Evolutionary conservation across 2,329 filamentous ascomycete species (phyloP), one percentile per base, ranked within the genome.

Genomic region (Immersiporthe knoxdaviesiana): DNA sequence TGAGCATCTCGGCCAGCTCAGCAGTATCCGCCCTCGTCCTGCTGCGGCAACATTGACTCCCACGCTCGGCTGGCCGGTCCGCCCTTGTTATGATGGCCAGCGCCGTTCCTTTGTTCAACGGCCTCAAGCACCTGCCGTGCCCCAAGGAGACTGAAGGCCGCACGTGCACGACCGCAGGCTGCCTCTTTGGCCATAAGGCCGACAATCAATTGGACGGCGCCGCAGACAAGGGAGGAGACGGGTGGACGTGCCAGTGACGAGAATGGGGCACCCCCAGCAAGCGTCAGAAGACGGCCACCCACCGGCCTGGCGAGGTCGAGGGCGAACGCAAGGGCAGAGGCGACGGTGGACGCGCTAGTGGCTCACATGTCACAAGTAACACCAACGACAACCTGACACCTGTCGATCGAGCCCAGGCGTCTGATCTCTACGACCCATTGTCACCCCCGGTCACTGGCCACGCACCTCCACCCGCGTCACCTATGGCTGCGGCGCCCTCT

Each of bases 51-150:
- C 21, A 52, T 54, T 67, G 65, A 67, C 56, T 61, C 65, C 6
- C 24, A n/a, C 41, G 14, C 14, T 39, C n/a, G 11, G 3, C 30
- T 24, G 37, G 27, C 11, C 30, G 56, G 41, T 18, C 4, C 56
- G 8, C 32, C 44, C n/a, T 39, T 30, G 10, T 44, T 12, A 30
- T 6, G 27, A 67, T 67, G 65, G 56, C 61, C 65, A 67, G 64
- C 62, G 64, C 56, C 24, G 70, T 71, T 44, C 70, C 70, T 47
- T 35, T 71, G n/a, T 71, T 71, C 70, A 69, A 65, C 14, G 70
- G 70, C 18, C 68, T 71, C 30, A 69, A 63, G 64, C 70, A 71
- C 62, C 70, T 71, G 24, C 64, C 70, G 24, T 71, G 70, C 56
- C 70, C 70, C 18, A 69, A 67, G 56, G 70, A 71, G 65, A 56